A percentile compares a stretch with the other conserved stretches of the same genome.
Evolutionary conservation across 352 stramenopile genomes (phyloP).

Genomic region (Phytopythium helicoides): DNA sequence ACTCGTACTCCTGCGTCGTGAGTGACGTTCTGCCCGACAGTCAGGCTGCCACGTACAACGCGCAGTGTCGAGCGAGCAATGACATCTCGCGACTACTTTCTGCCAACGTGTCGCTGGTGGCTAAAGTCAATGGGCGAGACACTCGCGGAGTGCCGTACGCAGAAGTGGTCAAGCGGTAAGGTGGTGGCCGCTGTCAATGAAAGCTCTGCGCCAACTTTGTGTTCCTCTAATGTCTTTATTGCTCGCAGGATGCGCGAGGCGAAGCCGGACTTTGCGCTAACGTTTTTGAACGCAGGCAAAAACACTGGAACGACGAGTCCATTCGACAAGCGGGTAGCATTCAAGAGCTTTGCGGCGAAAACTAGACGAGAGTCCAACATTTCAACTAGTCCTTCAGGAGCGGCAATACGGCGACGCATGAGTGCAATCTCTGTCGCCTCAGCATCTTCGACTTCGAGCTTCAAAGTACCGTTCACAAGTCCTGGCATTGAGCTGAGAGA

Average conservation of each 20-base stretch:
- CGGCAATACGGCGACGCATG: conserved; percentile 1
- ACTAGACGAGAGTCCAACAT: not conserved
- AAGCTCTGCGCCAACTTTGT: not conserved
- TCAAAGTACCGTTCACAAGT: no score
- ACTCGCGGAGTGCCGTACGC: conserved; percentile 34
- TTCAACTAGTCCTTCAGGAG: not conserved
- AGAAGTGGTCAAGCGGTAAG: conserved; percentile 43
- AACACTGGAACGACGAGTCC: not conserved
- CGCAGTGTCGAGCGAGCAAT: conserved; percentile 27
- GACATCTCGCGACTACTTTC: conserved; percentile 53
- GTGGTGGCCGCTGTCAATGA: not conserved
- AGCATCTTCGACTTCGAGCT: not conserved
- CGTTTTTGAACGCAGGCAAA: conserved; percentile 24
- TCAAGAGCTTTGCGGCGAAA: conserved; percentile 1
- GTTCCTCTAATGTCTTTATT: not conserved
- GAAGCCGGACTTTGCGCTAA: conserved; percentile 39
- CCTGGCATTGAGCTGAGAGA: not conserved
- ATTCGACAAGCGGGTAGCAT: not conserved
- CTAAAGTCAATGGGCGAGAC: conserved; percentile 45
- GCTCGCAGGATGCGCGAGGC: conserved; percentile 40
- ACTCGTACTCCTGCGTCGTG: conserved; percentile 41
- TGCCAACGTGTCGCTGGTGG: conserved; percentile 31
- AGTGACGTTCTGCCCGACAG: conserved; percentile 30
- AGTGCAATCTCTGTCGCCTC: conserved; percentile 3
- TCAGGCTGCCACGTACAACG: conserved; percentile 59